These are phyloP conservation scores for Trametes hirsuta DNA, from an alignment of 1,284 basidiomycete genomes.

Conservation along the genomic window DNA sequence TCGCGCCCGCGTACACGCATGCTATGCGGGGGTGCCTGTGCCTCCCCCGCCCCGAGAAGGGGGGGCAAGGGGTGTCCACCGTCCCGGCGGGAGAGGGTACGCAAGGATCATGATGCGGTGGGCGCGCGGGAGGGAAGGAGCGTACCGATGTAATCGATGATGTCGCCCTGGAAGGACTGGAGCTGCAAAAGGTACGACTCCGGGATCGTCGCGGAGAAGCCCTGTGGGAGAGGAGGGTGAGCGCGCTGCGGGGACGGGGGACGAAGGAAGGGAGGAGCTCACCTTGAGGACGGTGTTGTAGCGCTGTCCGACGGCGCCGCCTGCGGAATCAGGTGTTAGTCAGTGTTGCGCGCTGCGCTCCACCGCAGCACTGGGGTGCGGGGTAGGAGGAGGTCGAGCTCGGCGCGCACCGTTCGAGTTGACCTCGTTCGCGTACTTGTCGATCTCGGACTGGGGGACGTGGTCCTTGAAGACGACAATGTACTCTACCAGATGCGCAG, in stretches of 20 bases:
- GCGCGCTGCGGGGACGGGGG: neutral
- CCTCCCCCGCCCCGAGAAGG: neutral
- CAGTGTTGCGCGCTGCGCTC: neutral
- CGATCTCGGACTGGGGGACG: constrained; percentile 46
- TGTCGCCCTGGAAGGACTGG: constrained; percentile 40
- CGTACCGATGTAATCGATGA: constrained; percentile 60
- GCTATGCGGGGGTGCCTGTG: neutral
- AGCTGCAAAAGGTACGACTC: constrained; percentile 41
- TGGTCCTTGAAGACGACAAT: constrained; percentile 63
- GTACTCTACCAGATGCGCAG: constrained; percentile 40
- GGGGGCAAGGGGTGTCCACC: too few relatives aligned
- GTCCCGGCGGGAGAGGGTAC: neutral
- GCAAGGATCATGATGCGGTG: neutral
- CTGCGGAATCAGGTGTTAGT: constrained; percentile 31
- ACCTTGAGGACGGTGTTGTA: constrained; percentile 45
- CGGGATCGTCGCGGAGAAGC: constrained; percentile 57
- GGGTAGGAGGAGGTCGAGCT: neutral
- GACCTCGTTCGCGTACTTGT: constrained; percentile 47
- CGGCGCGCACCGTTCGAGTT: constrained; percentile 40
- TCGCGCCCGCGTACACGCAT: neutral
- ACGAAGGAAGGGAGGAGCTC: neutral
- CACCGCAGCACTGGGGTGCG: neutral
- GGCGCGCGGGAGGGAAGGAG: neutral
- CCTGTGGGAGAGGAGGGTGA: constrained; percentile 37
- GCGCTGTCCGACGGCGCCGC: constrained; percentile 45